A percentile compares a stretch with the other conserved stretches of the same genome.
These are phyloP conservation scores for Pistacia atlantica DNA, from an alignment of 345 rosid species.

Conservation along the genomic window DNA sequence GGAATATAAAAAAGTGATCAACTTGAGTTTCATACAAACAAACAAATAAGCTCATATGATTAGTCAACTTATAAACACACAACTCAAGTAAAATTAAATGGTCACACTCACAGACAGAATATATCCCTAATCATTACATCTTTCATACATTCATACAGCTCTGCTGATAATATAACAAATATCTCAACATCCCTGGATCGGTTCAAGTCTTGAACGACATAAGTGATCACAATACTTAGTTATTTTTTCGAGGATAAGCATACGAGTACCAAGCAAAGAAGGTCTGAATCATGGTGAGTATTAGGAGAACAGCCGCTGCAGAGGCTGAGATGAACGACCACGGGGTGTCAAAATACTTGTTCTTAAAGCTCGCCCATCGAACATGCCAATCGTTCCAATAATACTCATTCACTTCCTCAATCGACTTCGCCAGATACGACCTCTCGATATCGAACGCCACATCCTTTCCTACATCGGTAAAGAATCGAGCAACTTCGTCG, in stretches of 20 bases:
- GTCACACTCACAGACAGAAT: too few relatives aligned
- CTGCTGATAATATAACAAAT: too few relatives aligned
- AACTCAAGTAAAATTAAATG: too few relatives aligned
- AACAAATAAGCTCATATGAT: too few relatives aligned
- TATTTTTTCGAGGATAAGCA: not conserved
- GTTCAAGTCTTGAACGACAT: not conserved
- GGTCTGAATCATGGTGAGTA: conserved; percentile 24
- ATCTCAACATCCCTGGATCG: too few relatives aligned
- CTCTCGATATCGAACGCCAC: not conserved
- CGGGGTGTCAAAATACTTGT: conserved; percentile 21
- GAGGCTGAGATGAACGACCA: conserved; percentile 26
- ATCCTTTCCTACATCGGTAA: conserved; percentile 16
- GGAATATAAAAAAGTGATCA: too few relatives aligned
- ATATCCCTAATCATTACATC: too few relatives aligned
- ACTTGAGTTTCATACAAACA: too few relatives aligned
- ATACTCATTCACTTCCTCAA: conserved; percentile 25
- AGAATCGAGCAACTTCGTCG: conserved; percentile 19
- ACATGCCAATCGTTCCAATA: conserved; percentile 20
- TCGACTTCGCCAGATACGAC: conserved; percentile 9
- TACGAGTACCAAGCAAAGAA: conserved; percentile 13
- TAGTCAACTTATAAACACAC: too few relatives aligned
- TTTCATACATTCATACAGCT: too few relatives aligned
- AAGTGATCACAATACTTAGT: too few relatives aligned
- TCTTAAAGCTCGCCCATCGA: conserved; percentile 24
- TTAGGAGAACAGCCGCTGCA: conserved; percentile 18